Evolutionary conservation across 352 stramenopile species (phyloP).

Genomic region (Phytophthora tubulina): DNA sequence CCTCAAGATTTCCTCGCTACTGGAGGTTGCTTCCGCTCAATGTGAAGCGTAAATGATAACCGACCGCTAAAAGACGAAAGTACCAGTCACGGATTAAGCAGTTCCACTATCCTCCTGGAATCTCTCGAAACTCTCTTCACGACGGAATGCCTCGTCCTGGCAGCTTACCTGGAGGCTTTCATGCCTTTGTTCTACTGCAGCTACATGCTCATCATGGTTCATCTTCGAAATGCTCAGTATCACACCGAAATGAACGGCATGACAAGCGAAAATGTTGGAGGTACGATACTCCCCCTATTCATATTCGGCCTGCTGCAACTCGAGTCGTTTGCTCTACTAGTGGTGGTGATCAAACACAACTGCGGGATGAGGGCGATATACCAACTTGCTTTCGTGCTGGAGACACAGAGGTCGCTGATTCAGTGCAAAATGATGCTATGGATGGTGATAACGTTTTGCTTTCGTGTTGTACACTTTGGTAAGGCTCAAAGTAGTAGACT

Average conservation of each 20-base stretch:
- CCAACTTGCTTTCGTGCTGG: slow-evolving; percentile 13
- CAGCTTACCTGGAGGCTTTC: slow-evolving; percentile 18
- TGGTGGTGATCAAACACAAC: neutral
- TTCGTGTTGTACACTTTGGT: slow-evolving; percentile 18
- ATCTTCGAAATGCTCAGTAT: slow-evolving; percentile 9
- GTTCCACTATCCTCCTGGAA: slow-evolving; percentile 2
- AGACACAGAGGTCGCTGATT: slow-evolving; percentile 8
- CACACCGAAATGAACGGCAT: slow-evolving; percentile 14
- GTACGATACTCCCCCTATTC: slow-evolving; percentile 4
- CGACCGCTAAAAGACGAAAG: too few relatives aligned
- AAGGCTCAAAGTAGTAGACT: neutral
- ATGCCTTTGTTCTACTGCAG: slow-evolving; percentile 19
- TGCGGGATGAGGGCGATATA: neutral
- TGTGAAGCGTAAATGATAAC: too few relatives aligned
- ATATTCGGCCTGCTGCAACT: slow-evolving; percentile 11
- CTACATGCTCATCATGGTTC: slow-evolving; percentile 13
- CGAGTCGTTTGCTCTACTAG: slow-evolving; percentile 1
- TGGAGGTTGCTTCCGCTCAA: too few relatives aligned
- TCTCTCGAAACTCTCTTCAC: slow-evolving; percentile 10
- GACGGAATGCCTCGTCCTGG: slow-evolving; percentile 13
- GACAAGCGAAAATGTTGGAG: slow-evolving; percentile 2
- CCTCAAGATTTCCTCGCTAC: too few relatives aligned
- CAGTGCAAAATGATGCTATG: slow-evolving; percentile 21
- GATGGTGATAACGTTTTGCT: slow-evolving; percentile 16
- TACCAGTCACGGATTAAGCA: too few relatives aligned